Evolutionary conservation across 306 rosid species (phyloP), one percentile per base, ranked within the genome.

Genomic region (peach (Prunus persica)): DNA sequence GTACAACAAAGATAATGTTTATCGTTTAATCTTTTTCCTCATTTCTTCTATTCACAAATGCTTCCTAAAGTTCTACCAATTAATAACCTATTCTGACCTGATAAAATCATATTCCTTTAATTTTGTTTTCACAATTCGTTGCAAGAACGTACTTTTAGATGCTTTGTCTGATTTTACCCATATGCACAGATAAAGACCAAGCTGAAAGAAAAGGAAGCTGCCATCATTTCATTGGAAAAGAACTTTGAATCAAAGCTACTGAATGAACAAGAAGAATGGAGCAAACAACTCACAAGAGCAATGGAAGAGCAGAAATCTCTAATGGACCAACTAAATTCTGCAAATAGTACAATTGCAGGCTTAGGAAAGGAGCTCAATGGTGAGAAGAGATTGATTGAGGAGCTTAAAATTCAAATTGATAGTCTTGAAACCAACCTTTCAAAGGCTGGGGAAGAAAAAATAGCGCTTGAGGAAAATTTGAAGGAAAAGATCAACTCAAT

Each of bases 121-220:
- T 50, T 72, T 27, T 51, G 13, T 55, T 6, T 38, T 57, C 3
- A 1, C 15, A 47, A 13, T 22, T 28, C 19, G 3, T 65, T 79
- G 46, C 12, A 24, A 50, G 24, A 60, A 13, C 65, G 2, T 32
- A n/a, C 27, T 70, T 75, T 70, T 72, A 58, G 61, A 70, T 52
- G 67, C 67, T 63, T 58, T 69, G 27, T 82, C 69, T 69, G 71
- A 56, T 78, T 70, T 82, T 67, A 77, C 34, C 69, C 63, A 38
- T 73, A n/a, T 89, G 78, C 61, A 46, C 91, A 95, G 99, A 81
- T 91, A 81, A 83, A 77, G 86, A 68, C 43, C 76, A 85, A 81
- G 86, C 76, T 95, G 79, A 89, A 83, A 83, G 87, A 92, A 75
- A 95, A 92, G 81, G 97, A 95, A 76, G 88, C 81, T 76, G 78